Base-by-base conservation (phyloP, 768 basidiomycete genomes). In the Flagelloscypha sp. region DNA sequence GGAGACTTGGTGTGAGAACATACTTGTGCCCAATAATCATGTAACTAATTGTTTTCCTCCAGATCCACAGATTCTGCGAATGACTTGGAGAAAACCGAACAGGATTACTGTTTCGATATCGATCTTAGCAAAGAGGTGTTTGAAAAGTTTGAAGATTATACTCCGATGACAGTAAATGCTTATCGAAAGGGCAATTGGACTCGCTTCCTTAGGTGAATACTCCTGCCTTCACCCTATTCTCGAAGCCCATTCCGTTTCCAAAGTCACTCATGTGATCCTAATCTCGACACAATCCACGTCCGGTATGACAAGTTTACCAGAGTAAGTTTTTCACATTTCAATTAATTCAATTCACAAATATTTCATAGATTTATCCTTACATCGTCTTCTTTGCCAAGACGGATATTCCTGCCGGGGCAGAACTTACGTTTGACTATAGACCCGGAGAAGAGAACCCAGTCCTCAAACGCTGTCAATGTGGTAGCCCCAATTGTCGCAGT, bases 201-300 rank as follows among this genome's bases (percentile, higher is more conserved):
- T 2, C 41, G 52, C 2, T 55, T 55, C 36, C 40, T 53, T 27
- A 55, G 53, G 52, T 54, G 31, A 13, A 41, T 36, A 1, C n/a
- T 19, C 20, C 28, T 24, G 19, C 17, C n/a, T n/a, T 36, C 12
- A 17, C 10, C 23, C 12, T 9, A 31, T 15, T 30, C n/a, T 10
- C 24, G 34, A 17, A 21, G 20, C 18, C 8, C 17, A 9, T 19
- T 37, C 12, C 24, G 13, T 12, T 19, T 11, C 18, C 17, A 7
- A 13, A 54, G 52, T 24, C 53, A 55, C 31, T 49, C 49, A 2
- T 55, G 53, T 33, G 35, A 43, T 3, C 53, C 53, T 6, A 48
- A 49, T 24, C 35, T 50, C 15, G 39, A 38, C 12, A 39, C 44
- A 4, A 30, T 46, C 16, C 37, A 38, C 6, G 38, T 36, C 9